Evolutionary conservation across 1,284 basidiomycete species (phyloP), one percentile per base, ranked within the genome.

Genomic region (Garcileccinum viscosum): DNA sequence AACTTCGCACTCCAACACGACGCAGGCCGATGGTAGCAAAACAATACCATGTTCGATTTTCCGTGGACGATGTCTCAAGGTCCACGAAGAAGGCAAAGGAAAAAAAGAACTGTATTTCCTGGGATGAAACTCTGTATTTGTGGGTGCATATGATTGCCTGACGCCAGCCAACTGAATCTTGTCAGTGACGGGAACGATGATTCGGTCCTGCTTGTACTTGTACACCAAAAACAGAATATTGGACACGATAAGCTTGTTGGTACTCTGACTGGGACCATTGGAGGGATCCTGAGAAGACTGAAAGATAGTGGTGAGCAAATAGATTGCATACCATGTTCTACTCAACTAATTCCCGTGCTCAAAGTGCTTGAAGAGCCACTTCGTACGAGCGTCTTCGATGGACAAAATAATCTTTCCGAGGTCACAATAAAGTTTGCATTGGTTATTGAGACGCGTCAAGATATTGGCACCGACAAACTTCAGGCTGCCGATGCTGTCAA

Each of bases 111-210:
- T 7, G 19, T 2, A 47, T 42, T 1, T 74, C 47, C 35, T 75
- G 76, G 75, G 38, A 68, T 32, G 63, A 75, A 5, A 59, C 15
- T 2, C 63, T 75, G 1, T 78, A 65, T 53, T 75, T 78, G 75
- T 78, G 15, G 6, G 76, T 73, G 14, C 11, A 58, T 35, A 11
- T 35, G 8, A n/a, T 42, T 53, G 38, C 22, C 15, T 38, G n/a
- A 32, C 15, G 15, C 9, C 5, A 56, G 22, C 1, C 5, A 35
- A 37, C 47, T 71, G 67, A 69, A 59, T 53, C 5, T 59, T 40
- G 2, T 38, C 30, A 76, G 76, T n/a, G 69, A 77, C 2, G 73
- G 62, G 22, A 37, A 68, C 4, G 68, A 74, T 37, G 15, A 17
- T 27, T 67, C 72, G 1, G n/a, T 67, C 5, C 33, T 78, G 17